Evolutionary conservation across 163 green algal species (phyloP).

Genomic region (Scenedesmus sp.): DNA sequence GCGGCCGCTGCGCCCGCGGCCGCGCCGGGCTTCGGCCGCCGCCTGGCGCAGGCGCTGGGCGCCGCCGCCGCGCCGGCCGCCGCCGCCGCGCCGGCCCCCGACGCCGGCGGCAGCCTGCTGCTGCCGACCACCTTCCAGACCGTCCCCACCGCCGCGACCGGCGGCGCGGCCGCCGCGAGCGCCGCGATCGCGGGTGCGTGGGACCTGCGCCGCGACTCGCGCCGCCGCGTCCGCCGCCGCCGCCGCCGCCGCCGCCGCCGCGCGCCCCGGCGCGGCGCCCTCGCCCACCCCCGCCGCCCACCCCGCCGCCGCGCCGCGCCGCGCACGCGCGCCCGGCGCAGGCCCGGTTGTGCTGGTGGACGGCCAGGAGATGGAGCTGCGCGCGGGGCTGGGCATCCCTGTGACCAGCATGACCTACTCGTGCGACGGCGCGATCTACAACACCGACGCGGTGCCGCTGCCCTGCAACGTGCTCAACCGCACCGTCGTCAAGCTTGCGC

Average conservation of each 20-base stretch:
- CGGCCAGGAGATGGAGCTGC: constrained; percentile 27
- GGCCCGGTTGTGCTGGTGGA: constrained; percentile 35
- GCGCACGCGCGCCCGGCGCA: no score
- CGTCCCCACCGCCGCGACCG: not conserved
- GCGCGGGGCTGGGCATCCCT: constrained; percentile 11
- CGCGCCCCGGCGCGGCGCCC: not conserved
- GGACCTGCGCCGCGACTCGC: no score
- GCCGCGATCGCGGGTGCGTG: not conserved
- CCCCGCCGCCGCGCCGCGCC: no score
- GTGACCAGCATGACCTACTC: constrained; percentile 18
- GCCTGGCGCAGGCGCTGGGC: not conserved
- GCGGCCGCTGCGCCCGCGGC: not conserved
- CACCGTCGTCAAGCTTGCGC: not conserved
- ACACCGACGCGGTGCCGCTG: constrained; percentile 33
- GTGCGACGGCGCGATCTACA: constrained; percentile 41
- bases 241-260: not conserved
- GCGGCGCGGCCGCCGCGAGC: not conserved
- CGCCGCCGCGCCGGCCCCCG: not conserved
- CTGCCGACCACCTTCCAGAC: constrained; percentile 16
- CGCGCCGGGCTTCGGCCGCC: not conserved
- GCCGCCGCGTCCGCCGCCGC: no score
- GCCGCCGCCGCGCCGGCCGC: not conserved
- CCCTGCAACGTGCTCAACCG: constrained; percentile 47
- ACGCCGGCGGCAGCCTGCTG: not conserved
- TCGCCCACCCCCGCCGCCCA: not conserved